Evolutionary conservation across 2,329 filamentous ascomycete genomes (phyloP), one percentile per base, ranked within the genome.

Genomic region (Clonostachys solani): DNA sequence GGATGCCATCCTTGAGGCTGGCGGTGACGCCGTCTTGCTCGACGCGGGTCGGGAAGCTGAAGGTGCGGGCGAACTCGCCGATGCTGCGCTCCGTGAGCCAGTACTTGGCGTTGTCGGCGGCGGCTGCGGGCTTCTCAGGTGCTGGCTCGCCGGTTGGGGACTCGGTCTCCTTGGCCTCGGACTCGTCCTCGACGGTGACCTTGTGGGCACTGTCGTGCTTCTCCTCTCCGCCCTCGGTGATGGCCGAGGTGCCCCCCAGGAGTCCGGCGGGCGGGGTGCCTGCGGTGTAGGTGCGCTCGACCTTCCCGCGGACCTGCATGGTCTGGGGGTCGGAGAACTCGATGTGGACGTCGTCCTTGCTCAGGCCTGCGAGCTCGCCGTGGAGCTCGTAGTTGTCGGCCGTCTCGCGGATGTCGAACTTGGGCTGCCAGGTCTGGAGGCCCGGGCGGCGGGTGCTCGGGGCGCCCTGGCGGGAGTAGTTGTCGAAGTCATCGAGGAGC

Each of bases 261-360:
- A 71, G 65, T 17, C 68, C 73, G 29, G 77, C 69, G 6, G 60
- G 61, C 9, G 33, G 77, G 66, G 72, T 74, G 49, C 78, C 78
- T 37, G 80, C 68, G 50, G 80, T 78, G 65, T 81, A 78, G 54
- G 71, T 71, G 54, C 83, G 80, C 67, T 91, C 87, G 47, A 82
- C 77, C 53, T 75, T 81, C 59, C 89, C 89, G 49, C 80, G 81
- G 62, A 94, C 74, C 52, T 81, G 76, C 40, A 92, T 71, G 15
- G 86, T 91, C 69, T 88, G 84, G 40, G 78, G 73, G 61, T 92
- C 87, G 49, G 81, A 84, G 74, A 92, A 92, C 61, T 92, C 87
- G 61, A 92, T 87, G 61, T 78, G 73, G 59, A 94, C 73, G 59
- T 91, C 74, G 56, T 88, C 82, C 69, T 89, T 87, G 52, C 80